phyloP scores from a whole-genome alignment of 352 stramenopile species.

The Globisporangium solare region DNA sequence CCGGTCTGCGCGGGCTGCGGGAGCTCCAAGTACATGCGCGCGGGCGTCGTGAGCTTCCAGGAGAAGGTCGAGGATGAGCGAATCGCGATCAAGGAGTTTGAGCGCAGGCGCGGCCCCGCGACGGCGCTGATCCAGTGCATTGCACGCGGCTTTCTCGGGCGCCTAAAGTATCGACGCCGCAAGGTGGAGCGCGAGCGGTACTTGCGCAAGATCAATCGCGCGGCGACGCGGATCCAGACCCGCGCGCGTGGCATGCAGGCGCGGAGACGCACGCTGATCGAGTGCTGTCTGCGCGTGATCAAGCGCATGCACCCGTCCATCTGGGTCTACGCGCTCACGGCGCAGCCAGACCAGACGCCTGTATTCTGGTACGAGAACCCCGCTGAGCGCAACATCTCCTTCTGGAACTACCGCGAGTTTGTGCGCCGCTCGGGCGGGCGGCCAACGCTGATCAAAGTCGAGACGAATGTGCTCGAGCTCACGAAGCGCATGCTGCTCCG shows the following conservation, averaged over 20 bases:
- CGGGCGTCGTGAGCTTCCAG: conserved; percentile 71
- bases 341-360: conserved; percentile 26
- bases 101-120: conserved; percentile 44
- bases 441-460: conserved; percentile 62
- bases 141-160: conserved; percentile 53
- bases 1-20: conserved; percentile 58
- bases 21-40: conserved; percentile 62
- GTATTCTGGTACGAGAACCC: conserved; percentile 82
- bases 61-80: conserved; percentile 68
- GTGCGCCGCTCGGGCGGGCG: conserved; percentile 52
- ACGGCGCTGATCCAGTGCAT: conserved; percentile 59
- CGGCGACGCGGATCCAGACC: conserved; percentile 54
- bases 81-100: conserved; percentile 57
- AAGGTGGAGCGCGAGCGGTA: conserved; percentile 45
- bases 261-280: conserved; percentile 43
- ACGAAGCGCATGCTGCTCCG: conserved; percentile 51
- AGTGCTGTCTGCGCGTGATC: conserved; percentile 65
- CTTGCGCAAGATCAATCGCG: conserved; percentile 42
- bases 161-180: conserved; percentile 41
- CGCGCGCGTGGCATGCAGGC: conserved; percentile 60
- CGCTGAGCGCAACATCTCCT: conserved; percentile 53
- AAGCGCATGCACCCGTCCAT: conserved; percentile 49
- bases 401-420: conserved; percentile 78
- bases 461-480: conserved; percentile 74
- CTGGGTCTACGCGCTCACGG: conserved; percentile 30